Evolutionary conservation across 805 yeast species (phyloP), one percentile per base, ranked within the genome.

Genomic region (Candida vaughaniae): DNA sequence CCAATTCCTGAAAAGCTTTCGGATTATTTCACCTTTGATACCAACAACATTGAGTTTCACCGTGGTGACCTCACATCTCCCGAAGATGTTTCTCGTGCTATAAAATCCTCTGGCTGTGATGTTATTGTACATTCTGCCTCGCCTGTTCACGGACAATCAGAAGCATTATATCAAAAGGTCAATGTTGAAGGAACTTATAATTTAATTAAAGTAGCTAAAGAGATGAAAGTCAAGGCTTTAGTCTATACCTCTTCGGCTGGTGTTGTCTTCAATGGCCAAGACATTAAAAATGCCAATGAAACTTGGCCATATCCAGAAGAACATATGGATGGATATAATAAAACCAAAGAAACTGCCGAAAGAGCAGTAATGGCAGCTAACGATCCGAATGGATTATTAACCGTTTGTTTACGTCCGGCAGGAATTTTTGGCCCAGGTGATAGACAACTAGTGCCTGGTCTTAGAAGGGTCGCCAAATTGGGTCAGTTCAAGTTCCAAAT

Each of bases 361-460:
- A 73, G 72, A 12, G 75, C 80, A 65, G 96, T 89, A 2, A 70
- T 90, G 53, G 65, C 75, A 15, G 85, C 95, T 12, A 85, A 88
- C 58, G 75, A 76, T 32, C 58, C 64, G 1, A 66, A 70, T 10
- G 69, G 68, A 1, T 75, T 90, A 46, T 64, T 74, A 33, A 93
- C 99, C 0, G 84, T 86, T 25, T 93, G 96, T 2, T 63, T 93
- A 33, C 77, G 99, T 45, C 99, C 99, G 1, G 96, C 99, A 1
- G 99, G 99, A 26, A 89, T 93, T 32, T 93, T 93, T 66, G 99
- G 99, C 4, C 99, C 98, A 5, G 98, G 99, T 29, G 99, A 93
- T 60, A 78, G 99, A 43, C 99, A 93, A 60, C 67, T 93, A 53
- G 93, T 93, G 31, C 99, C 99, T 9, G 95, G 95, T 3, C 69